Evolutionary conservation across 192 early-diverging fungal genomes (phyloP).

Genomic region (Backusella morwellensis): DNA sequence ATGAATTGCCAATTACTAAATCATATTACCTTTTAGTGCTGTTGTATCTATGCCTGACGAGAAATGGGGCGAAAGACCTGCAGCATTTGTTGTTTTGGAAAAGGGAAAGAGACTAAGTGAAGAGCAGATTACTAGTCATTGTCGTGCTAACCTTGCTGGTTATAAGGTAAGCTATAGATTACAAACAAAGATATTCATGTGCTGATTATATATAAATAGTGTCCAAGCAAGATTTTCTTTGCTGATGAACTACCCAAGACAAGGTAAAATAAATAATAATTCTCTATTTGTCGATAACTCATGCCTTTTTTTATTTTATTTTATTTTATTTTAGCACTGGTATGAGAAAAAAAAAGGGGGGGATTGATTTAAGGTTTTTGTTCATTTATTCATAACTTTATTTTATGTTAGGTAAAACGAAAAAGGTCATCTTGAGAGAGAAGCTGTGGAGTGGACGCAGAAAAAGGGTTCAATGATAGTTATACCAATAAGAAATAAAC

Average conservation of each 20-base stretch:
- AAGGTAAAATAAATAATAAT: not conserved
- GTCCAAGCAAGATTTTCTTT: conserved; percentile 16
- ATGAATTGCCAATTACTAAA: not conserved
- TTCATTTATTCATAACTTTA: not conserved
- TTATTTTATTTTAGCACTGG: not conserved
- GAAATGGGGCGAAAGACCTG: conserved; percentile 61
- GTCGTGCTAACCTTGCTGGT: conserved; percentile 44
- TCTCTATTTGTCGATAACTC: not conserved
- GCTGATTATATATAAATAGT: not conserved
- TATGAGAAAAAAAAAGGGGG: not conserved
- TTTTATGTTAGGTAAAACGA: conserved; percentile 8
- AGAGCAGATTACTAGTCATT: conserved; percentile 33
- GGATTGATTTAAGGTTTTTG: not conserved
- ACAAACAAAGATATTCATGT: too few relatives aligned
- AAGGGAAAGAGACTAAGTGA: conserved; percentile 20
- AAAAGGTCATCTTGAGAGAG: conserved; percentile 19
- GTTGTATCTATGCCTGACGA: conserved; percentile 55
- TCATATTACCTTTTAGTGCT: conserved; percentile 24
- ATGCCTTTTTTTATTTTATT: not conserved
- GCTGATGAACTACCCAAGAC: conserved; percentile 17
- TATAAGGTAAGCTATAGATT: conserved; percentile 41
- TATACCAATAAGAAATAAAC: not conserved
- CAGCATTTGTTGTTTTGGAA: conserved; percentile 53
- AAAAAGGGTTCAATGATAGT: not conserved
- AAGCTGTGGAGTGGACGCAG: conserved; percentile 9